phyloP scores from a whole-genome alignment of 2,329 filamentous ascomycete species.

The Ambrosiella beaveri region DNA sequence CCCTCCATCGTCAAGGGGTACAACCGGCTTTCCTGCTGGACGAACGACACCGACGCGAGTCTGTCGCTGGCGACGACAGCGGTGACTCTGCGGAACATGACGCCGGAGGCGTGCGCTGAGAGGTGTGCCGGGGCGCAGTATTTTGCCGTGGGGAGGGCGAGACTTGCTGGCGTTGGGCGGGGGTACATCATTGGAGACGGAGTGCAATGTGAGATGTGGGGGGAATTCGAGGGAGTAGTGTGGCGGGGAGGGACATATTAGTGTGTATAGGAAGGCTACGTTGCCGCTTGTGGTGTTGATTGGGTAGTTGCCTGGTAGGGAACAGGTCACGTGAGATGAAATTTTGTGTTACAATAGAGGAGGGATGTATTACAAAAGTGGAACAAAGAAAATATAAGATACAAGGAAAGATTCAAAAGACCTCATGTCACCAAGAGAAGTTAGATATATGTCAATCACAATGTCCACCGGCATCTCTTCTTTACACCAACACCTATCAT shows the following conservation, averaged over 20 bases:
- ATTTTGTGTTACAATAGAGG: background rate
- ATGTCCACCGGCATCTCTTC: background rate
- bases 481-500: background rate
- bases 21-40: conserved; percentile 10
- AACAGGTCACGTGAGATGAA: background rate
- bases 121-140: conserved; percentile 1
- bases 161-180: conserved; percentile 3
- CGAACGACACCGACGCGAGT: background rate
- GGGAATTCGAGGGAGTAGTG: conserved; percentile 5
- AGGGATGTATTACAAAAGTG: background rate
- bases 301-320: background rate
- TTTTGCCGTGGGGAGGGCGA: conserved; percentile 5
- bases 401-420: too few relatives aligned
- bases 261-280: conserved; percentile 10
- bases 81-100: background rate
- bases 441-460: too few relatives aligned
- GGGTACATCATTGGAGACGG: background rate
- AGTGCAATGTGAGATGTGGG: conserved; percentile 5
- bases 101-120: background rate
- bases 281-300: conserved; percentile 2
- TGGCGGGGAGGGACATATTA: background rate
- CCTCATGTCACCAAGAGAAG: too few relatives aligned
- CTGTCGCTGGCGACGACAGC: background rate
- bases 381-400: background rate
- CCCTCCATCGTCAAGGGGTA: conserved; percentile 4